These are phyloP conservation scores for Penicillium waksmanii DNA, from an alignment of 495 filamentous ascomycete genomes.

Conservation along the genomic window DNA sequence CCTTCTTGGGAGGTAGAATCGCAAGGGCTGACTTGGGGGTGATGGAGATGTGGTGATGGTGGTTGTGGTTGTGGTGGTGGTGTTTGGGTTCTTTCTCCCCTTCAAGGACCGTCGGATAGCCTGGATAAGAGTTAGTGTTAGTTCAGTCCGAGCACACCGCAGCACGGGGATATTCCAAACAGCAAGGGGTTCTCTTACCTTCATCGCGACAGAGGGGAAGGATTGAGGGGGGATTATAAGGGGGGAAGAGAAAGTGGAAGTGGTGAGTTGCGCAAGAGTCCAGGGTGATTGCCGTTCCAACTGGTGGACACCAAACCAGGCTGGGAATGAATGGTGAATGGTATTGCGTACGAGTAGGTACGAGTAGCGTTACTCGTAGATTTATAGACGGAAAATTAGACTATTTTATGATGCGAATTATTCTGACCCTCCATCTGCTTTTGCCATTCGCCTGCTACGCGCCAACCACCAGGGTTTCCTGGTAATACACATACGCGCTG, in stretches of 20 bases:
- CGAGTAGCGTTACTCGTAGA: too few relatives aligned
- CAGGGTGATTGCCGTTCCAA: slow-evolving; percentile 2
- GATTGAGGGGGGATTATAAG: slow-evolving; percentile 15
- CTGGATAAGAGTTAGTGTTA: slow-evolving; percentile 38
- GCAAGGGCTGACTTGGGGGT: slow-evolving; percentile 92
- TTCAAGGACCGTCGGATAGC: slow-evolving; percentile 85
- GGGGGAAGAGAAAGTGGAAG: slow-evolving; percentile 22
- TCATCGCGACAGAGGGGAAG: slow-evolving; percentile 26
- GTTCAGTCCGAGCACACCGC: too few relatives aligned
- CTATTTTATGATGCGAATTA: not conserved
- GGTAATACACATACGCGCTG: not conserved
- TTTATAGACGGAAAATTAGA: not conserved
- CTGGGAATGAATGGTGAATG: too few relatives aligned
- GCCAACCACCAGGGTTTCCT: not conserved
- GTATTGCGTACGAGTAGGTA: too few relatives aligned
- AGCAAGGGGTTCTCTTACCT: slow-evolving; percentile 29
- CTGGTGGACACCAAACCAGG: not conserved
- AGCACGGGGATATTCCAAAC: too few relatives aligned
- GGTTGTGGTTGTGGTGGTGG: slow-evolving; percentile 68
- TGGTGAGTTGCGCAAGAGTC: not conserved
- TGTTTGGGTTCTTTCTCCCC: slow-evolving; percentile 75
- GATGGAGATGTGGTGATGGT: slow-evolving; percentile 74
- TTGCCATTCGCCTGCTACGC: too few relatives aligned
- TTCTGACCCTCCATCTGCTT: not conserved
- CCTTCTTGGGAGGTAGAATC: slow-evolving; percentile 96